Evolutionary conservation across 192 early-diverging fungal genomes (phyloP).

Genomic region (Lunasporangiospora selenospora): DNA sequence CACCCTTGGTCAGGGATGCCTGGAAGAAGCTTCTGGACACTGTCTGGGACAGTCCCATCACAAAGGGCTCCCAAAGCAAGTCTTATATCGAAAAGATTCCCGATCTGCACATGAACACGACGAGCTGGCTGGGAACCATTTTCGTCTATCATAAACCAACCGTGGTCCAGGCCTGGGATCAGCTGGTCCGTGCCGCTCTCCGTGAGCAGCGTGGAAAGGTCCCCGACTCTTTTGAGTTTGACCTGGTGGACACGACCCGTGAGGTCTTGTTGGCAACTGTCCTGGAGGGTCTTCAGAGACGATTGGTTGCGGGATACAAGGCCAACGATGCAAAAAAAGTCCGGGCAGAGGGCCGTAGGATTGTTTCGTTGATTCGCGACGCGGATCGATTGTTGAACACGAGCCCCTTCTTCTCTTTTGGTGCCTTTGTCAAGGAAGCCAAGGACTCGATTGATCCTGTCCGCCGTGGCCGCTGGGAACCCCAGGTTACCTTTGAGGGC

Average conservation of each 20-base stretch:
- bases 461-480: background rate
- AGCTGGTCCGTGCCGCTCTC: constrained; percentile 5
- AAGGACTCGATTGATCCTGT: constrained; percentile 20
- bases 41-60: constrained; percentile 17
- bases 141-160: constrained; percentile 29
- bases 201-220: constrained; percentile 4
- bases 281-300: constrained; percentile 17
- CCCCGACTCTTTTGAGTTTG: constrained; percentile 24
- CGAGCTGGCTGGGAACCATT: constrained; percentile 26
- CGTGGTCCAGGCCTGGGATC: constrained; percentile 33
- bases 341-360: constrained; percentile 10
- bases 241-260: constrained; percentile 39
- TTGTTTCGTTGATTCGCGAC: constrained; percentile 15
- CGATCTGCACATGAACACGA: constrained; percentile 13
- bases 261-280: constrained; percentile 24
- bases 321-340: constrained; percentile 16
- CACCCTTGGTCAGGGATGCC: constrained; percentile 12
- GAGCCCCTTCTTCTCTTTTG: constrained; percentile 20
- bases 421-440: constrained; percentile 14
- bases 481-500: background rate
- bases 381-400: constrained; percentile 17
- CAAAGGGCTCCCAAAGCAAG: constrained; percentile 15
- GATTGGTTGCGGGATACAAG: constrained; percentile 18
- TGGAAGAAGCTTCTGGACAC: constrained; percentile 22
- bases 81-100: constrained; percentile 38